Percentiles rank a stretch among this genome's conserved stretches.
Conservation (phyloP, 1,284 basidiomycete genomes). For the Trichosporon ovoides region DNA sequence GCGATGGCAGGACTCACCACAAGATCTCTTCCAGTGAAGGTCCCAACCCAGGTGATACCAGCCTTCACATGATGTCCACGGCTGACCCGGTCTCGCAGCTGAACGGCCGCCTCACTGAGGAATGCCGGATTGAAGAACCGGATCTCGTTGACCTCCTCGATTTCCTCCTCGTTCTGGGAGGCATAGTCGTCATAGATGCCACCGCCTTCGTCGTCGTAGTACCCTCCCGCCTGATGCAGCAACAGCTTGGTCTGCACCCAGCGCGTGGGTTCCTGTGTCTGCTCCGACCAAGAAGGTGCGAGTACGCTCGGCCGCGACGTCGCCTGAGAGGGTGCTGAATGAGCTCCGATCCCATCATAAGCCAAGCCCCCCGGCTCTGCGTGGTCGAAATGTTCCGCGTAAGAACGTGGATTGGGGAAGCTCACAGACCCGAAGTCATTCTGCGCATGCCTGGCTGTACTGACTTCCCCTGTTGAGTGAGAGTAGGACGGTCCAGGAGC, state of each 20-base stretch:
- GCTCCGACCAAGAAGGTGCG: slow-evolving; percentile 25
- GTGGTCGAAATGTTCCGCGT: neutral
- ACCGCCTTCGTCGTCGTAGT: slow-evolving; percentile 52
- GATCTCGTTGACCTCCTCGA: slow-evolving; percentile 62
- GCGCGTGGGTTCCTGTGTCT: slow-evolving; percentile 33
- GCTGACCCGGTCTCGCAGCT: slow-evolving; percentile 78
- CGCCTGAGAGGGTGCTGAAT: neutral
- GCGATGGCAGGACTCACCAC: slow-evolving; percentile 59
- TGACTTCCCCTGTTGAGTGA: neutral
- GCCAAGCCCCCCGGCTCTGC: neutral
- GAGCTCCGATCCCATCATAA: neutral
- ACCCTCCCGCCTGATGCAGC: slow-evolving; percentile 38
- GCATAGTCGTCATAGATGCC: slow-evolving; percentile 52
- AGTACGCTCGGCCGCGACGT: neutral
- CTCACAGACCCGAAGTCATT: neutral
- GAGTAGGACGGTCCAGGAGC: neutral
- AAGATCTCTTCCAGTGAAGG: slow-evolving; percentile 87
- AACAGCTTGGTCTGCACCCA: slow-evolving; percentile 47
- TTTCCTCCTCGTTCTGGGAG: slow-evolving; percentile 54
- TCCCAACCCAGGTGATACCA: slow-evolving; percentile 74
- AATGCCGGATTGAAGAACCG: slow-evolving; percentile 80
- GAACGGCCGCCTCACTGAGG: slow-evolving; percentile 80
- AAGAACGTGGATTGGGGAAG: neutral
- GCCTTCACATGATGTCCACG: slow-evolving; percentile 83
- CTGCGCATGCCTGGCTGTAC: neutral